These are phyloP conservation scores for Beauveria sp. DNA, from an alignment of 2,329 filamentous ascomycete genomes.

Conservation along the genomic window DNA sequence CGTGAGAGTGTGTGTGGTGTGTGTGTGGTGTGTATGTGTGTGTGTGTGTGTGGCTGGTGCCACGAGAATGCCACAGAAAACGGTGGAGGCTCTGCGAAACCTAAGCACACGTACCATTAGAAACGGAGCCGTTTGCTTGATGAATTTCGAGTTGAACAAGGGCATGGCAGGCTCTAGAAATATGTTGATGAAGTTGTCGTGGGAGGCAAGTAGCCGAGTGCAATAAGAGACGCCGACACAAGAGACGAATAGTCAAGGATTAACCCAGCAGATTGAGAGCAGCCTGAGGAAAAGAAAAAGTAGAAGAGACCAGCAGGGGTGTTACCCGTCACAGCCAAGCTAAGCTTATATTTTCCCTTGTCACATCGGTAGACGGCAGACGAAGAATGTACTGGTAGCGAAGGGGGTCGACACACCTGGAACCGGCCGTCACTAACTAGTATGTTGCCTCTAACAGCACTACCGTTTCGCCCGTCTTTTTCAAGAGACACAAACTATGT, in stretches of 20 bases:
- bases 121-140: neutral
- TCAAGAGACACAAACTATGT: too few relatives aligned
- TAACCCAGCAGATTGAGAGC: neutral
- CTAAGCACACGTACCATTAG: neutral
- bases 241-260: neutral
- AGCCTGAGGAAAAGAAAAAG: neutral
- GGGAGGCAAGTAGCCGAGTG: neutral
- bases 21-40: neutral
- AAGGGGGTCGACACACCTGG: neutral
- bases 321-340: neutral
- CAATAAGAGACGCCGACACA: neutral
- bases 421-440: neutral
- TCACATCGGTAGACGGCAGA: neutral
- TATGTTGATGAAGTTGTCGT: neutral
- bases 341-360: constrained; percentile 9
- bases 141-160: neutral
- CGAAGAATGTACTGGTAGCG: neutral
- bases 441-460: neutral
- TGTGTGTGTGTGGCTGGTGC: neutral
- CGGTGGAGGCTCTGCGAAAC: neutral
- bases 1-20: neutral
- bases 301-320: neutral
- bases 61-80: neutral
- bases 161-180: neutral
- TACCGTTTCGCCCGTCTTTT: neutral